Evolutionary conservation across 2,329 filamentous ascomycete species (phyloP).

Genomic region (Diaporthe vexans): DNA sequence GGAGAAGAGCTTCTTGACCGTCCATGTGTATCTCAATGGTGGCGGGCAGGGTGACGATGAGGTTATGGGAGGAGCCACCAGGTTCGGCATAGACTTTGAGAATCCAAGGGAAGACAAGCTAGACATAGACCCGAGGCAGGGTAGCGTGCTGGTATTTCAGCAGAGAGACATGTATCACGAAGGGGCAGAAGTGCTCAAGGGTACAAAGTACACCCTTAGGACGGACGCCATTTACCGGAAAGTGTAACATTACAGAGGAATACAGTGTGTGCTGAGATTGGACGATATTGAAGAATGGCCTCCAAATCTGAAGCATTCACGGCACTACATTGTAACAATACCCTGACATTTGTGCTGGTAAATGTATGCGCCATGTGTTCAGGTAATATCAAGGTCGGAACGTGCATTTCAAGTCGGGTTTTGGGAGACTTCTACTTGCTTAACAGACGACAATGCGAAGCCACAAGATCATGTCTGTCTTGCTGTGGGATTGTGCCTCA

Average conservation of each 20-base stretch:
- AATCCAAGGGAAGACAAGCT: not conserved
- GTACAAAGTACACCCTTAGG: constrained; percentile 26
- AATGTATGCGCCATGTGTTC: too few relatives aligned
- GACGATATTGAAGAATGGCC: not conserved
- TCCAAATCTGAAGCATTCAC: not conserved
- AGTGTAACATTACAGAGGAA: not conserved
- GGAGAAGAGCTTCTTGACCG: not conserved
- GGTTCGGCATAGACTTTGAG: not conserved
- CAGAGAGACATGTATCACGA: constrained; percentile 2
- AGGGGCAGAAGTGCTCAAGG: constrained; percentile 9
- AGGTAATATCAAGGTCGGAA: too few relatives aligned
- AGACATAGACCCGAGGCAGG: not conserved
- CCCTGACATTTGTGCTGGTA: too few relatives aligned
- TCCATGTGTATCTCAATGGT: constrained; percentile 22
- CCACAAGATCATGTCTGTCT: too few relatives aligned
- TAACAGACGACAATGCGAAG: too few relatives aligned
- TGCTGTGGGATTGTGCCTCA: too few relatives aligned
- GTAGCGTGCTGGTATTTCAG: constrained; percentile 4
- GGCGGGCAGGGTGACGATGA: not conserved
- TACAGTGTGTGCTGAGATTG: too few relatives aligned
- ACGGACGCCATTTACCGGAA: constrained; percentile 14
- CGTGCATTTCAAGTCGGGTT: too few relatives aligned
- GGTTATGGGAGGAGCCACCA: constrained; percentile 13
- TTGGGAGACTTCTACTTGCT: too few relatives aligned
- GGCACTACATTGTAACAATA: too few relatives aligned